A percentile compares a stretch with the other conserved stretches of the same genome.
Conservation (phyloP, 768 basidiomycete species). For the Candolleomyces aberdarensis region DNA sequence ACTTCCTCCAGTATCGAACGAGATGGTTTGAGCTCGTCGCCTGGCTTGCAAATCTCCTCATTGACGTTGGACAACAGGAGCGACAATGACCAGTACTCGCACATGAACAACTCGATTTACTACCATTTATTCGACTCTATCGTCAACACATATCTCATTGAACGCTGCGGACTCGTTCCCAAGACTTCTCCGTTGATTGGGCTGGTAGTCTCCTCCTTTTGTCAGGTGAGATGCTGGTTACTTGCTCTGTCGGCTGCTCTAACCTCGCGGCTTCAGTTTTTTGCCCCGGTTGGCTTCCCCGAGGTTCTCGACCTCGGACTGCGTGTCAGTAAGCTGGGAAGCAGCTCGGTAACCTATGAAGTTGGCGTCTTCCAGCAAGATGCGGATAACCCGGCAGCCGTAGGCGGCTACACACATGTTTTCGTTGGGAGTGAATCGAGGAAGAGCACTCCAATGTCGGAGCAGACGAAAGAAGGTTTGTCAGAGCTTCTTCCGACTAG, state of each 20-base stretch:
- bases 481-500: conserved; percentile 27
- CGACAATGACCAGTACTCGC: conserved; percentile 84
- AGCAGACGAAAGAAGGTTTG: conserved; percentile 44
- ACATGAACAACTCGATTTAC: conserved; percentile 79
- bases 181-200: conserved; percentile 55
- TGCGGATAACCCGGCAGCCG: conserved; percentile 36
- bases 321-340: conserved; percentile 64
- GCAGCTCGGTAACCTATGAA: conserved; percentile 76
- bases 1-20: conserved; percentile 61
- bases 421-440: conserved; percentile 65
- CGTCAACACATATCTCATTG: conserved; percentile 76
- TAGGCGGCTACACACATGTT: conserved; percentile 77
- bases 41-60: too few species aligned
- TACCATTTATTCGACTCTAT: conserved; percentile 82
- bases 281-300: conserved; percentile 71
- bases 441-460: conserved; percentile 49
- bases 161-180: conserved; percentile 57
- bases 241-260: not conserved
- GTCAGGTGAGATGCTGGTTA: conserved; percentile 41
- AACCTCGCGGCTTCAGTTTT: conserved; percentile 44
- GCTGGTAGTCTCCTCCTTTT: conserved; percentile 75
- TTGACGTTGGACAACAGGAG: conserved; percentile 45
- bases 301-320: conserved; percentile 67
- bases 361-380: conserved; percentile 68
- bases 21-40: conserved; percentile 48